Conservation (phyloP, 2,329 filamentous ascomycete species). For the Pyrenophora teres region DNA sequence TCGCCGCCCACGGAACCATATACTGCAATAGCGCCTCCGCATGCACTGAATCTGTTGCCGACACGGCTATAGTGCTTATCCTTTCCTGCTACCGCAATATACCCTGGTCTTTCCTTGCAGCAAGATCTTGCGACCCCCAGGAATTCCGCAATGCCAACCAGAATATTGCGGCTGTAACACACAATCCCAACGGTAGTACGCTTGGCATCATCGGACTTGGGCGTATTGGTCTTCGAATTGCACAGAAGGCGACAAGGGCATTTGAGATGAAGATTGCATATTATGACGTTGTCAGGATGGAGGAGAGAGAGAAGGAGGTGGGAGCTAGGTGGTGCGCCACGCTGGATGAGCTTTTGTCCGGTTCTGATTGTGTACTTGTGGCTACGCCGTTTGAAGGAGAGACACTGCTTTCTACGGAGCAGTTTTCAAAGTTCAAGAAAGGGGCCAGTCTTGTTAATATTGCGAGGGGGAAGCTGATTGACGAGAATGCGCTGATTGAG, state of each 20-base stretch:
- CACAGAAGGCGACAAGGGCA: slow-evolving; percentile 59
- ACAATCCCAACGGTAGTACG: slow-evolving; percentile 65
- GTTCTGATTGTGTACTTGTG: slow-evolving; percentile 65
- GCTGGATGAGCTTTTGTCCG: slow-evolving; percentile 58
- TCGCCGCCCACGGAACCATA: slow-evolving; percentile 67
- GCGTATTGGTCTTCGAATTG: slow-evolving; percentile 58
- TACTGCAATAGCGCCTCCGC: slow-evolving; percentile 76
- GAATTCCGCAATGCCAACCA: slow-evolving; percentile 65
- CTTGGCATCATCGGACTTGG: slow-evolving; percentile 73
- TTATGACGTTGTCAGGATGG: slow-evolving; percentile 61
- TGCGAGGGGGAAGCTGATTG: slow-evolving; percentile 66
- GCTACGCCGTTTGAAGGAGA: slow-evolving; percentile 61
- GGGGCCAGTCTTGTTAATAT: slow-evolving; percentile 68
- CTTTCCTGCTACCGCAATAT: slow-evolving; percentile 72
- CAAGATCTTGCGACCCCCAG: slow-evolving; percentile 51
- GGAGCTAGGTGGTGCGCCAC: slow-evolving; percentile 59
- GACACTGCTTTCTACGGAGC: slow-evolving; percentile 55
- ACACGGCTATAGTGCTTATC: slow-evolving; percentile 71
- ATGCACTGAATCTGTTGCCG: slow-evolving; percentile 73
- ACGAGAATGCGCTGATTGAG: slow-evolving; percentile 65
- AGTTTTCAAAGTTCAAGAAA: slow-evolving; percentile 58
- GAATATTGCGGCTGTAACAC: slow-evolving; percentile 62
- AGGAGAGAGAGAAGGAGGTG: slow-evolving; percentile 52
- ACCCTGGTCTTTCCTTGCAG: slow-evolving; percentile 65
- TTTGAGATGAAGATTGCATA: slow-evolving; percentile 72